These are phyloP conservation scores for Irpex lacteus DNA, from an alignment of 1,284 basidiomycete species.

Conservation along the genomic window DNA sequence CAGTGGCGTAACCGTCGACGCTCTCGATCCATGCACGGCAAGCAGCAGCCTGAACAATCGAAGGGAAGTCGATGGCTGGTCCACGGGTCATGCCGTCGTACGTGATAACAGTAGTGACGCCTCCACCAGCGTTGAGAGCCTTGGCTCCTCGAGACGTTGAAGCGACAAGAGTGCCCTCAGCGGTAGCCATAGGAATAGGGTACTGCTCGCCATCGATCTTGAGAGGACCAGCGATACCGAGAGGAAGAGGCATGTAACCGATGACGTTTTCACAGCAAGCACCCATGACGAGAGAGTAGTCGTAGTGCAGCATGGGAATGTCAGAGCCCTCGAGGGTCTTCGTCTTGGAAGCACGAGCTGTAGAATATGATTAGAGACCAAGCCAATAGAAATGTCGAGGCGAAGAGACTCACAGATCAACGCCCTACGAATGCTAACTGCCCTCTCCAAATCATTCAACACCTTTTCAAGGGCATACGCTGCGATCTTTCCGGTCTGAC, in stretches of 20 bases:
- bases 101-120: slow-evolving; percentile 91
- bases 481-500: slow-evolving; percentile 91
- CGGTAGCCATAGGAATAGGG: slow-evolving; percentile 99
- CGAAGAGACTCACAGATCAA: slow-evolving; percentile 73
- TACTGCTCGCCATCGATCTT: slow-evolving; percentile 85
- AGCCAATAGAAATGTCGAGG: not conserved
- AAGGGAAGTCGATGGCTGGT: slow-evolving; percentile 95
- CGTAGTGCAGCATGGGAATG: slow-evolving; percentile 85
- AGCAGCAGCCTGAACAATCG: slow-evolving; percentile 73
- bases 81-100: slow-evolving; percentile 98
- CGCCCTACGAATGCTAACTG: slow-evolving; percentile 85
- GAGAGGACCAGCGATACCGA: slow-evolving; percentile 96
- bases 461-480: slow-evolving; percentile 95
- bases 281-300: slow-evolving; percentile 93
- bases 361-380: slow-evolving; percentile 6
- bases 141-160: slow-evolving; percentile 98
- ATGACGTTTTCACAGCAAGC: slow-evolving; percentile 99
- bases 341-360: slow-evolving; percentile 84
- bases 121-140: slow-evolving; percentile 94
- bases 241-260: slow-evolving; percentile 94
- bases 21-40: slow-evolving; percentile 91
- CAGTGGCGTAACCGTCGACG: slow-evolving; percentile 71
- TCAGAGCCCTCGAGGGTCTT: slow-evolving; percentile 84
- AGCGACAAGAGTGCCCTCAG: slow-evolving; percentile 97
- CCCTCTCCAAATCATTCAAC: slow-evolving; percentile 82